Conservation (phyloP, 2,329 filamentous ascomycete species). For the Aspergillus tamarii region DNA sequence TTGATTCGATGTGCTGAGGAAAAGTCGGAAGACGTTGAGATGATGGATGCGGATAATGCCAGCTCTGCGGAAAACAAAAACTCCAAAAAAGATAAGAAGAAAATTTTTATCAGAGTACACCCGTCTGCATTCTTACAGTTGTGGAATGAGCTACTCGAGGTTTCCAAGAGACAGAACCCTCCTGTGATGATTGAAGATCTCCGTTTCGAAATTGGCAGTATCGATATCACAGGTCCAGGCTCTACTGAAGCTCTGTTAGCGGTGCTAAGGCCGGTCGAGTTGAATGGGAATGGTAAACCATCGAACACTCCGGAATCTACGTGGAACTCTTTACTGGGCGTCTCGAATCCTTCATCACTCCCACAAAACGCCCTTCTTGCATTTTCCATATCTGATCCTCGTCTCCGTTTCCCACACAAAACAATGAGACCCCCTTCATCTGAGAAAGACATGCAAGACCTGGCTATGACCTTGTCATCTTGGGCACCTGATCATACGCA, state of each 20-base stretch:
- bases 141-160: slow-evolving; percentile 63
- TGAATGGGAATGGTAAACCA: slow-evolving; percentile 21
- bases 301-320: slow-evolving; percentile 39
- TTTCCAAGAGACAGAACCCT: slow-evolving; percentile 65
- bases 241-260: slow-evolving; percentile 77
- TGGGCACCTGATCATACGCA: slow-evolving; percentile 68
- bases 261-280: slow-evolving; percentile 59
- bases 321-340: slow-evolving; percentile 48
- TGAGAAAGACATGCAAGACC: slow-evolving; percentile 39
- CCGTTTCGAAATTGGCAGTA: slow-evolving; percentile 72
- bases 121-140: slow-evolving; percentile 72
- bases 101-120: slow-evolving; percentile 74
- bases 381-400: slow-evolving; percentile 77
- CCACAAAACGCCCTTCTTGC: slow-evolving; percentile 71
- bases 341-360: slow-evolving; percentile 71
- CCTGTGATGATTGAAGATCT: slow-evolving; percentile 66
- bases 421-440: slow-evolving; percentile 49
- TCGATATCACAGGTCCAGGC: slow-evolving; percentile 71
- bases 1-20: slow-evolving; percentile 71
- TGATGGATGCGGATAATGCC: slow-evolving; percentile 33
- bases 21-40: slow-evolving; percentile 38
- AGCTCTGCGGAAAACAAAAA: slow-evolving; percentile 22
- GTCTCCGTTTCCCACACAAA: slow-evolving; percentile 74
- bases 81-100: slow-evolving; percentile 48
- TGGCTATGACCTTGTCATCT: slow-evolving; percentile 64